Conservation (phyloP, 2,329 filamentous ascomycete genomes). For the Fusarium sp. region DNA sequence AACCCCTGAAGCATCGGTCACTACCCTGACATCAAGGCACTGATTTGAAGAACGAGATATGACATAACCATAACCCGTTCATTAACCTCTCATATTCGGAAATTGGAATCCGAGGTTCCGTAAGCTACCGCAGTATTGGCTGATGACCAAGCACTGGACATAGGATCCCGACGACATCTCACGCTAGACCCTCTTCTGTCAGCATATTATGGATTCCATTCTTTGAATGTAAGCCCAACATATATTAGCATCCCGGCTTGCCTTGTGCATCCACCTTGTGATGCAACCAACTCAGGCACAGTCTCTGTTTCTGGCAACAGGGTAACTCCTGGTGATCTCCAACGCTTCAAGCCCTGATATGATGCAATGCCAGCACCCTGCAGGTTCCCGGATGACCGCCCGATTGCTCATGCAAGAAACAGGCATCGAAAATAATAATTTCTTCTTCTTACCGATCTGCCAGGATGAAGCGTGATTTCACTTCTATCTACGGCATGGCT, state of each 20-base stretch:
- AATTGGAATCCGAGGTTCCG: neutral
- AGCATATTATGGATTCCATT: constrained; percentile 1
- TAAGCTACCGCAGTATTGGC: neutral
- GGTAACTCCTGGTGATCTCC: neutral
- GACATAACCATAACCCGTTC: neutral
- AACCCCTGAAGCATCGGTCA: neutral
- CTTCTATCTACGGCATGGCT: neutral
- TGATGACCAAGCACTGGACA: neutral
- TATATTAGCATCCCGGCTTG: neutral
- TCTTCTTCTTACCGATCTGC: constrained; percentile 17
- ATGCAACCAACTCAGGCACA: neutral
- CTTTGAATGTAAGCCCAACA: constrained; percentile 7
- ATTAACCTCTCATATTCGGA: neutral
- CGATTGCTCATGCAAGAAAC: constrained; percentile 12
- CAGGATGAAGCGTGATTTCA: neutral
- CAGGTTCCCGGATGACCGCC: constrained; percentile 8
- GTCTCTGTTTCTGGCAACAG: neutral
- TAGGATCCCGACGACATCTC: neutral
- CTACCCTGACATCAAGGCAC: neutral
- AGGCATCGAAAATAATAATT: neutral
- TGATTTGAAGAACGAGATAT: neutral
- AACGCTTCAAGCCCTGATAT: too few species aligned
- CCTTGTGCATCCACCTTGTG: neutral
- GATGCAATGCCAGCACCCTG: constrained; percentile 1
- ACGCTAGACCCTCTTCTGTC: neutral